Evolutionary conservation across 805 yeast species (phyloP).

Genomic region (Nakazawaea ambrosiae): DNA sequence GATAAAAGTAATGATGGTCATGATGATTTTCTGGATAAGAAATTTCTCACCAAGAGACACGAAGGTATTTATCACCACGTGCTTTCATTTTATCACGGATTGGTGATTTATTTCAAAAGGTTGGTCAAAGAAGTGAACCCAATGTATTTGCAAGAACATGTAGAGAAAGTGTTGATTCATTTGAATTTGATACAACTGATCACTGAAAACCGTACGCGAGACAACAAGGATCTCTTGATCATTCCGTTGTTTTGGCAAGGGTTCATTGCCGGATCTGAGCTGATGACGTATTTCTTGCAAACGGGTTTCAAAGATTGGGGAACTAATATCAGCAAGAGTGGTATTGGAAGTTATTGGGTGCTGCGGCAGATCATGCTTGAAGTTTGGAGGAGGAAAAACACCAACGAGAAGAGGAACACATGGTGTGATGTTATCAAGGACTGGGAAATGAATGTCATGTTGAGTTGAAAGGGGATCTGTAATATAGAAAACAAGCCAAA

Average conservation of each 20-base stretch:
- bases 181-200: constrained; percentile 55
- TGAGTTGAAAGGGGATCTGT: constrained; percentile 33
- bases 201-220: constrained; percentile 29
- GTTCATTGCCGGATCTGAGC: constrained; percentile 80
- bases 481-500: too few species aligned
- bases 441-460: constrained; percentile 82
- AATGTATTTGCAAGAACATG: constrained; percentile 51
- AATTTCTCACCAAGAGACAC: constrained; percentile 46
- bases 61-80: constrained; percentile 77
- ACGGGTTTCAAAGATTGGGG: constrained; percentile 70
- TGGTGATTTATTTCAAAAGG: constrained; percentile 65
- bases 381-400: constrained; percentile 71
- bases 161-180: constrained; percentile 53
- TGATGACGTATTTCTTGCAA: constrained; percentile 50
- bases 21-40: constrained; percentile 11
- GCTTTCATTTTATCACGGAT: constrained; percentile 67
- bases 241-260: constrained; percentile 87
- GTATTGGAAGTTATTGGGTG: constrained; percentile 80
- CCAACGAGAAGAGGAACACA: constrained; percentile 49
- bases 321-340: constrained; percentile 49
- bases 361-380: constrained; percentile 81
- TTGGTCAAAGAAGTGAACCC: constrained; percentile 52
- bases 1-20: neutral
- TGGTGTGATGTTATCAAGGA: constrained; percentile 79
- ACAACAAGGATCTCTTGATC: constrained; percentile 44